These are phyloP conservation scores for Sisymbrium irio DNA, from an alignment of 345 rosid species.

Conservation along the genomic window DNA sequence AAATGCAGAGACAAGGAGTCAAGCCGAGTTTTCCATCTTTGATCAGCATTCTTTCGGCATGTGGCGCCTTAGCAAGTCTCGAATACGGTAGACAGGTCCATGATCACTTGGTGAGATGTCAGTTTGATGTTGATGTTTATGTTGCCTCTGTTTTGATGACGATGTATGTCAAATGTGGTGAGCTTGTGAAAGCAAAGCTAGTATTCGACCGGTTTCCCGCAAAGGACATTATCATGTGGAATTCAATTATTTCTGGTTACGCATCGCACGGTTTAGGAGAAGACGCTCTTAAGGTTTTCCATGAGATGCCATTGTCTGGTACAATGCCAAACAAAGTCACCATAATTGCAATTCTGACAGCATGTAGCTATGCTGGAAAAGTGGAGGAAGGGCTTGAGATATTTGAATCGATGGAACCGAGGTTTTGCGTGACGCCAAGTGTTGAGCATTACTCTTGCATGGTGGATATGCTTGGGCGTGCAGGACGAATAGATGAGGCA, in stretches of 20 bases:
- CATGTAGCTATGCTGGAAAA: conserved; percentile 74
- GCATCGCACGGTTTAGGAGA: conserved; percentile 75
- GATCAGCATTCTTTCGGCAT: conserved; percentile 70
- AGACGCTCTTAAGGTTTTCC: conserved; percentile 60
- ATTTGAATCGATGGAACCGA: conserved; percentile 64
- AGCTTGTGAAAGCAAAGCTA: conserved; percentile 57
- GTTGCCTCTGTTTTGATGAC: conserved; percentile 77
- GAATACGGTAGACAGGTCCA: conserved; percentile 77
- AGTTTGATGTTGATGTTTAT: conserved; percentile 63
- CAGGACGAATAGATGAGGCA: conserved; percentile 65
- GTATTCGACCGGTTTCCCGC: conserved; percentile 54
- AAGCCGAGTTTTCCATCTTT: conserved; percentile 57
- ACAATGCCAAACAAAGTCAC: conserved; percentile 66
- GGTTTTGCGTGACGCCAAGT: conserved; percentile 44
- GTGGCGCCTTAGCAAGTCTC: conserved; percentile 64
- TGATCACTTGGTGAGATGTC: conserved; percentile 56
- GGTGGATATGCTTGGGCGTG: conserved; percentile 85
- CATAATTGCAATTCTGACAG: conserved; percentile 70
- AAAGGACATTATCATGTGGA: conserved; percentile 84
- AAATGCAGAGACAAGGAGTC: conserved; percentile 61
- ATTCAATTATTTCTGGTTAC: conserved; percentile 70
- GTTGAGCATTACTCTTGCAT: conserved; percentile 75
- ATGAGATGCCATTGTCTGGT: conserved; percentile 55
- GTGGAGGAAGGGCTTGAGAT: conserved; percentile 61
- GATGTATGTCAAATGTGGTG: conserved; percentile 79